Conservation (phyloP, 352 stramenopile genomes). For the Globisporangium takayamanum region DNA sequence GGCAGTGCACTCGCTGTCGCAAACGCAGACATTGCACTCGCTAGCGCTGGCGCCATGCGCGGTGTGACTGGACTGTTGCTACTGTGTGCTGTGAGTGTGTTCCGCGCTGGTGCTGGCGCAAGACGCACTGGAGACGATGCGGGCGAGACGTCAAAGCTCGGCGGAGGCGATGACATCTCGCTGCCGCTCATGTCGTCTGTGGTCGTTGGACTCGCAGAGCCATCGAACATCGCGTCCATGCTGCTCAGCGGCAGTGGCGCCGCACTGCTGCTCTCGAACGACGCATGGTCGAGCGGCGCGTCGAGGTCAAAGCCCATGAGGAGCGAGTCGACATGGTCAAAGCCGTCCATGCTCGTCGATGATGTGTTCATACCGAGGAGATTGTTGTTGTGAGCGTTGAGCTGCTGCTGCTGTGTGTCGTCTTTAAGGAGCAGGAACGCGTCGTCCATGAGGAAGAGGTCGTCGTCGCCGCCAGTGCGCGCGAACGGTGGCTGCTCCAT, state of each 20-base stretch:
- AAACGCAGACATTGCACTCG: conserved; percentile 11
- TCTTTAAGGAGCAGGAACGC: conserved; percentile 41
- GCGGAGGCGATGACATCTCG: conserved; percentile 42
- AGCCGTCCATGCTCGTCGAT: conserved; percentile 8
- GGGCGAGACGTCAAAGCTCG: conserved; percentile 22
- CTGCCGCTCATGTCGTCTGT: conserved; percentile 44
- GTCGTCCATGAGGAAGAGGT: conserved; percentile 42
- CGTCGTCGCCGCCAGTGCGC: conserved; percentile 8
- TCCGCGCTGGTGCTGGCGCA: conserved; percentile 3
- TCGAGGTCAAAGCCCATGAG: conserved; percentile 25
- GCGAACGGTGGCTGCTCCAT: conserved; percentile 9
- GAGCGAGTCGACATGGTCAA: conserved; percentile 38
- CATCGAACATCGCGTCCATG: conserved; percentile 9
- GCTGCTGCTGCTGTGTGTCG: conserved; percentile 12
- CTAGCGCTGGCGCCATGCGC: not conserved
- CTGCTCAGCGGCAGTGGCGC: not conserved
- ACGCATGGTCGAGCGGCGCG: conserved; percentile 16
- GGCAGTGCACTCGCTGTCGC: conserved; percentile 22
- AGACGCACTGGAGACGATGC: conserved; percentile 16
- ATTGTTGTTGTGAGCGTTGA: not conserved
- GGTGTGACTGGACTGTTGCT: not conserved
- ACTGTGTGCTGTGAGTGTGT: not conserved
- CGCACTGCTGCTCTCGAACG: conserved; percentile 7
- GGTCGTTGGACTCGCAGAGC: conserved; percentile 24
- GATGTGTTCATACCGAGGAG: conserved; percentile 11